Evolutionary conservation across 176 grass and related monocot genomes (phyloP), one percentile per base, ranked within the genome.

Genomic region (Triticum timopheevii): DNA sequence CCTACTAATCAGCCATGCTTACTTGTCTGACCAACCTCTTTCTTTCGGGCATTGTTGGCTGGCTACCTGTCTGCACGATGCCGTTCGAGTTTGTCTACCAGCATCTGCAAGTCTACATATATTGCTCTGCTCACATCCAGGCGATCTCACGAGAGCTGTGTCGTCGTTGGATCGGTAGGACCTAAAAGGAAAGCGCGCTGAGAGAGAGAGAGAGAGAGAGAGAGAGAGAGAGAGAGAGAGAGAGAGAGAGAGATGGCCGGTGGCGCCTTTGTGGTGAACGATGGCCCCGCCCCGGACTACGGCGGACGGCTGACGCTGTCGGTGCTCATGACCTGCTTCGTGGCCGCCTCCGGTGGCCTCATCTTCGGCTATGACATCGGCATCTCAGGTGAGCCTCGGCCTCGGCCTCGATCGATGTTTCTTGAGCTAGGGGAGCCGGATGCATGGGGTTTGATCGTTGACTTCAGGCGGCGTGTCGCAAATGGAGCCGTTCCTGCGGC

Each of bases 341-440:
- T 95, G 87, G 95, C 95, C 2, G 95, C 95, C 68, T 95, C 95
- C 20, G 95, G 95, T 3, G 95, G 95, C 73, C 87, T 97, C 4
- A 97, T 97, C 83, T 97, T 97, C 79, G 93, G 95, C 82, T 97
- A 95, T 31, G 95, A 93, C 73, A 93, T 97, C 27, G 95, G 95
- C 63, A 93, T 97, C 82, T 97, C 95, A 77, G 95, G 91, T 95
- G 20, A 76, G 73, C 25, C 30, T 75, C 72, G 50, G 73, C 47
- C 36, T 34, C 65, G 61, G 8, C 47, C 36, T 34, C 65, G 50
- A 12, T 47, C 13, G 20, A 22, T 80, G 54, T 31, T 47, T 68
- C 40, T 44, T 73, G 30, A 34, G 40, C 5, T 64, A 30, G 4
- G 38, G 22, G 20, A 22, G 4, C 34, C 8, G n/a, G 38, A 16